phyloP scores from a whole-genome alignment of 805 yeast genomes.

The Wickerhamomyces kurtzmanii region DNA sequence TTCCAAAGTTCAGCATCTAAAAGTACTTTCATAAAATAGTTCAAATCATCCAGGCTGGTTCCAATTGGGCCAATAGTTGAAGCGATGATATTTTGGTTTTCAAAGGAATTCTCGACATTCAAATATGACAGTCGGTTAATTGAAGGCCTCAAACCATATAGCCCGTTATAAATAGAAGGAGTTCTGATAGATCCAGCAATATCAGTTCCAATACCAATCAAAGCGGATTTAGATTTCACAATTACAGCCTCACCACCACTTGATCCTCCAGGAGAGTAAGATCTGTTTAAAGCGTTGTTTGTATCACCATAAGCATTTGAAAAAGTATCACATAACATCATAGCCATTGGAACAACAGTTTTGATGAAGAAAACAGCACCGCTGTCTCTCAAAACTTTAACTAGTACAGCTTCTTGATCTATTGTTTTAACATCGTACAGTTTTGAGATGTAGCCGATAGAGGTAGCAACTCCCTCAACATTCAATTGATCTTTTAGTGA shows the following conservation, averaged over 20 bases:
- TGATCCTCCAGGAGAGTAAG: slow-evolving; percentile 48
- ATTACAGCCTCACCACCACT: slow-evolving; percentile 58
- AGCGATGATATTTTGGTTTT: slow-evolving; percentile 45
- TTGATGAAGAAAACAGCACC: slow-evolving; percentile 55
- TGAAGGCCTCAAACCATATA: slow-evolving; percentile 16
- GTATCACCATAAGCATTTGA: slow-evolving; percentile 44
- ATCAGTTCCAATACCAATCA: slow-evolving; percentile 51
- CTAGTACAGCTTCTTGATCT: slow-evolving; percentile 11
- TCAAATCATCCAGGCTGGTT: slow-evolving; percentile 37
- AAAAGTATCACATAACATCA: slow-evolving; percentile 52
- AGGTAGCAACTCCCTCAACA: slow-evolving; percentile 35
- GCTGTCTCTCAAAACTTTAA: slow-evolving; percentile 9
- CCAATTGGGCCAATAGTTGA: slow-evolving; percentile 51
- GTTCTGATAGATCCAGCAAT: slow-evolving; percentile 56
- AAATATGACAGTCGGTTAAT: slow-evolving; percentile 15
- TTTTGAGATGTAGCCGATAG: background rate
- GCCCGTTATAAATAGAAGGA: slow-evolving; percentile 49
- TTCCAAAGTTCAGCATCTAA: slow-evolving; percentile 29
- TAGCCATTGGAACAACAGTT: slow-evolving; percentile 50
- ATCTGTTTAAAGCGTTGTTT: slow-evolving; percentile 39
- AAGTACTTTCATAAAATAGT: slow-evolving; percentile 31
- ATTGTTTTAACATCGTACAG: slow-evolving; percentile 4
- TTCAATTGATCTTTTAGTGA: slow-evolving; percentile 54
- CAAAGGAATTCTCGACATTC: slow-evolving; percentile 27
- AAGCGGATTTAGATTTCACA: slow-evolving; percentile 40